These are phyloP conservation scores for Aspergillus thermomutatus DNA, from an alignment of 2,329 filamentous ascomycete genomes.

Conservation along the genomic window DNA sequence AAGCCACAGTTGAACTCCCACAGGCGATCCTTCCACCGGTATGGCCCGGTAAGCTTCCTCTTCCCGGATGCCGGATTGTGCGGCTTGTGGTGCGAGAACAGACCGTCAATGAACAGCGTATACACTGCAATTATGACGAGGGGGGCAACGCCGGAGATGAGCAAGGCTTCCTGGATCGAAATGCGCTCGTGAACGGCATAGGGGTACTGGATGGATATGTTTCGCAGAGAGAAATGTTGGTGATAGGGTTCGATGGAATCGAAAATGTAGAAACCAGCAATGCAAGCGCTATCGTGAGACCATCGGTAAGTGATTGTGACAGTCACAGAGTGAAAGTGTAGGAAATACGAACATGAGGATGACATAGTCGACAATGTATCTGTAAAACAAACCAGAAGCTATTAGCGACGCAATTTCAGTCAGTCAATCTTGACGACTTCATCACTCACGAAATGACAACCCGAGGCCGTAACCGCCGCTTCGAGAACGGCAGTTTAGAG, in stretches of 20 bases:
- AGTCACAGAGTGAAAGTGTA: not conserved
- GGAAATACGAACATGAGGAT: constrained; percentile 52
- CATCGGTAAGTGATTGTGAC: constrained; percentile 9
- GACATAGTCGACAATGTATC: constrained; percentile 58
- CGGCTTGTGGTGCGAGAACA: constrained; percentile 52
- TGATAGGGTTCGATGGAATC: constrained; percentile 55
- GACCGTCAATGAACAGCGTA: constrained; percentile 56
- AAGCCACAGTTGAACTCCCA: constrained; percentile 62
- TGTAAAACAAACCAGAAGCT: constrained; percentile 19
- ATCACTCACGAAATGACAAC: constrained; percentile 51
- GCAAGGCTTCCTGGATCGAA: constrained; percentile 47
- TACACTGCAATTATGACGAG: constrained; percentile 52
- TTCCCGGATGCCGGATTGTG: constrained; percentile 33
- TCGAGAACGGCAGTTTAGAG: constrained; percentile 51
- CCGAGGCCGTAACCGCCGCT: constrained; percentile 49
- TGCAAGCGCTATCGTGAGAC: constrained; percentile 44
- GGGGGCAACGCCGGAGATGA: constrained; percentile 50
- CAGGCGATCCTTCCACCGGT: constrained; percentile 54
- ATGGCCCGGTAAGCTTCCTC: constrained; percentile 43
- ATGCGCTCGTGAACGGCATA: constrained; percentile 56
- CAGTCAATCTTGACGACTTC: not conserved
- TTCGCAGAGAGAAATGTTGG: constrained; percentile 55
- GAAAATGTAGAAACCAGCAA: constrained; percentile 50
- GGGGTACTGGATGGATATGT: constrained; percentile 57
- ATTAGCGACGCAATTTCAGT: not conserved